Evolutionary conservation across 2,329 filamentous ascomycete species (phyloP).

Genomic region (Furcasterigmium sp.): DNA sequence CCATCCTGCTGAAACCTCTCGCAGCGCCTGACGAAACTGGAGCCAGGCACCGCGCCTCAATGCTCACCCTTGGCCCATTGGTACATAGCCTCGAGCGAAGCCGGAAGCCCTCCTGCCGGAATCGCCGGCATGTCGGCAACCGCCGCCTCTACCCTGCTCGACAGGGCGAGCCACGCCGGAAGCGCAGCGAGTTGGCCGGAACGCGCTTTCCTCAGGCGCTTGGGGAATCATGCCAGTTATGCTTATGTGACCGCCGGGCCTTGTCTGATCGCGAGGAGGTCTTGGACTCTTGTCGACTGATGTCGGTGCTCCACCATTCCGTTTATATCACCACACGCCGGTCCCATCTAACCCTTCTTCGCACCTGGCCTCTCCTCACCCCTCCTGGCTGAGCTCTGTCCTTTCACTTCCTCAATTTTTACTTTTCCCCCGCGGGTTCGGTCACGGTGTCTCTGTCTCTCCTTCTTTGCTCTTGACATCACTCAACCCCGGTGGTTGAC

Average conservation of each 20-base stretch:
- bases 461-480: slow-evolving; percentile 8
- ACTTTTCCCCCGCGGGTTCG: slow-evolving; percentile 10
- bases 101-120: not conserved
- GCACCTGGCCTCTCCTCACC: not conserved
- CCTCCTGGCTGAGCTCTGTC: slow-evolving; percentile 8
- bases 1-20: not conserved
- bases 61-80: not conserved
- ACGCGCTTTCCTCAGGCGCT: no score
- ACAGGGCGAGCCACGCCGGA: no score
- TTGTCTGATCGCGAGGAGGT: slow-evolving; percentile 2
- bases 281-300: slow-evolving; percentile 2
- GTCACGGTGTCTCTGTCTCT: slow-evolving; percentile 11
- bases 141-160: no score
- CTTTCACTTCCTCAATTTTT: not conserved
- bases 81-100: not conserved
- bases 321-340: slow-evolving; percentile 2
- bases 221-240: not conserved
- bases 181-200: no score
- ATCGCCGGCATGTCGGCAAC: not conserved
- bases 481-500: slow-evolving; percentile 4
- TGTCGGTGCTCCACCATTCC: slow-evolving; percentile 1
- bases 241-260: not conserved
- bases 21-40: not conserved
- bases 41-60: not conserved
- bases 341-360: not conserved